These are phyloP conservation scores for Atkinsonella texensis DNA, from an alignment of 2,329 filamentous ascomycete genomes.

Conservation along the genomic window DNA sequence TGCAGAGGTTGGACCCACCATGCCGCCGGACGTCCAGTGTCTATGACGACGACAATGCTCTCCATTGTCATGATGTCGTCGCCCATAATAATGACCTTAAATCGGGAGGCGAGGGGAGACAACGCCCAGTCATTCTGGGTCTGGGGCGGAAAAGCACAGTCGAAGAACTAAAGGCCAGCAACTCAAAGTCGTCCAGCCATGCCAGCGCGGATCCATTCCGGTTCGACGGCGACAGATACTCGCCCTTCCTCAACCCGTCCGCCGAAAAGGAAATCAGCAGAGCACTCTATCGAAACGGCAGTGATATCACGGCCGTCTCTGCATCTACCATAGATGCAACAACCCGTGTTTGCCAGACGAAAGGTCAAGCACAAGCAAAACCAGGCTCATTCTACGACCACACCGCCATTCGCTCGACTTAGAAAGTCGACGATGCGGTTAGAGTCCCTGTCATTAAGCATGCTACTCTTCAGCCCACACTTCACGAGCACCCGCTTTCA, in stretches of 20 bases:
- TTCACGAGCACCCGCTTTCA: slow-evolving; percentile 6
- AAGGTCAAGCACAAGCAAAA: background rate
- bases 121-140: slow-evolving; percentile 7
- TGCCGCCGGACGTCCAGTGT: slow-evolving; percentile 5
- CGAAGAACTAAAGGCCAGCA: slow-evolving; percentile 7
- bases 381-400: slow-evolving; percentile 24
- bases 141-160: slow-evolving; percentile 1
- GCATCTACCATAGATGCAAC: background rate
- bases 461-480: background rate
- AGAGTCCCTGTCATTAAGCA: slow-evolving; percentile 21
- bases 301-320: slow-evolving; percentile 9
- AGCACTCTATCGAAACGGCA: slow-evolving; percentile 21
- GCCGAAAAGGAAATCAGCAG: slow-evolving; percentile 32
- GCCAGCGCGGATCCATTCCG: slow-evolving; percentile 31
- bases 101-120: background rate
- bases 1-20: background rate
- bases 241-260: slow-evolving; percentile 23
- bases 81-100: no score
- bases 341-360: background rate
- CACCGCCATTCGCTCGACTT: slow-evolving; percentile 24
- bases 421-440: slow-evolving; percentile 28
- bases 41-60: slow-evolving; percentile 2
- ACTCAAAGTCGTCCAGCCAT: slow-evolving; percentile 21
- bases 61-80: background rate
- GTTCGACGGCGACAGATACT: slow-evolving; percentile 30